Evolutionary conservation across 805 yeast species (phyloP).

Genomic region (Wickerhamiella domercqiae): DNA sequence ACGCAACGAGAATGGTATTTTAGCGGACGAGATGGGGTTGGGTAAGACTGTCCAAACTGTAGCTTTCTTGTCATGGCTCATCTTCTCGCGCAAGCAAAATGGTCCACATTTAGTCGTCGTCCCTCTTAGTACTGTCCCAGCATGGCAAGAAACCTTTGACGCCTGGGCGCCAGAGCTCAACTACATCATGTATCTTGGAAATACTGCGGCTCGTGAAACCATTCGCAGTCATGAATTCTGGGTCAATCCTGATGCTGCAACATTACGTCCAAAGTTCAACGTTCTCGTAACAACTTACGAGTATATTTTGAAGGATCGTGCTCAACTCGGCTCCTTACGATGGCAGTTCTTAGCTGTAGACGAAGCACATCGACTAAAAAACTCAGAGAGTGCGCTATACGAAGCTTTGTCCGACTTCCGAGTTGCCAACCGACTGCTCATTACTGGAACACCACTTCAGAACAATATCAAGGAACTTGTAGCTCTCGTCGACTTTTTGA

Average conservation of each 20-base stretch:
- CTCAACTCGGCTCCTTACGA: slow-evolving; percentile 61
- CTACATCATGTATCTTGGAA: slow-evolving; percentile 85
- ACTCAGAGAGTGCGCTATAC: slow-evolving; percentile 83
- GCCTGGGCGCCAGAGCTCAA: slow-evolving; percentile 95
- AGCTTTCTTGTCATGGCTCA: slow-evolving; percentile 83
- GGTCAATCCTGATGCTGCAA: slow-evolving; percentile 35
- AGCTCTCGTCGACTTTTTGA: slow-evolving; percentile 82
- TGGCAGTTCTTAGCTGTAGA: slow-evolving; percentile 98
- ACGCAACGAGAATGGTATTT: slow-evolving; percentile 88
- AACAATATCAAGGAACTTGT: slow-evolving; percentile 91
- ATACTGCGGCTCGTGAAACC: slow-evolving; percentile 65
- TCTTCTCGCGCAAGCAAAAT: slow-evolving; percentile 88
- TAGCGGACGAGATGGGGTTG: slow-evolving; percentile 98
- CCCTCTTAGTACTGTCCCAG: slow-evolving; percentile 89
- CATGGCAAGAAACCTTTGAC: slow-evolving; percentile 98
- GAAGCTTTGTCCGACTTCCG: slow-evolving; percentile 74
- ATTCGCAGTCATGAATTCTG: slow-evolving; percentile 79
- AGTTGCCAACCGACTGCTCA: slow-evolving; percentile 68
- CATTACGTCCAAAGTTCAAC: slow-evolving; percentile 70
- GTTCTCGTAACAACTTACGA: slow-evolving; percentile 91
- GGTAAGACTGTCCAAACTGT: slow-evolving; percentile 98
- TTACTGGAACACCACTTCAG: slow-evolving; percentile 97
- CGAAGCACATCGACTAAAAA: slow-evolving; percentile 93
- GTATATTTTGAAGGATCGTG: slow-evolving; percentile 78
- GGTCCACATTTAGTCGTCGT: slow-evolving; percentile 97